Conservation (phyloP, 176 grass and related monocot species). For the Typha latifolia region DNA sequence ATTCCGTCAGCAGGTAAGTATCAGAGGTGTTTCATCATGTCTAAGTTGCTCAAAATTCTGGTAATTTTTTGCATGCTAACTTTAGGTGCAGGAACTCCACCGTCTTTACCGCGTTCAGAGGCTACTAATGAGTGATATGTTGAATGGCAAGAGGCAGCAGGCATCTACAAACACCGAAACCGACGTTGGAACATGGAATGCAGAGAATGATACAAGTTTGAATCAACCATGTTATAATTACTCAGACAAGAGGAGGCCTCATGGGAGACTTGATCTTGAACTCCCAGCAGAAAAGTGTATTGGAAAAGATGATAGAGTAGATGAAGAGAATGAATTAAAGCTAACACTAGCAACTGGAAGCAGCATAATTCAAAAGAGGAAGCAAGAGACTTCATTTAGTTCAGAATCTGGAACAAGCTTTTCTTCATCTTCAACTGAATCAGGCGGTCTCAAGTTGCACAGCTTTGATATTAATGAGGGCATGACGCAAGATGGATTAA, state of each 20-base stretch:
- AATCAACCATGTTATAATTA: conserved; percentile 8
- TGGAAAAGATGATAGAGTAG: background rate
- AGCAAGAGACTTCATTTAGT: conserved; percentile 35
- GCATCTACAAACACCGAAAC: background rate
- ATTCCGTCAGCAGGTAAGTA: conserved; percentile 64
- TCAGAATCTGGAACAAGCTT: conserved; percentile 42
- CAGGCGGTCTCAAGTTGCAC: background rate
- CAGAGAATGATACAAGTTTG: background rate
- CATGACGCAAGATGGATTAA: conserved; percentile 46
- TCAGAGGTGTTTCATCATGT: background rate
- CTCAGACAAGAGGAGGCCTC: conserved; percentile 8
- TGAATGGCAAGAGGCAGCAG: conserved; percentile 9
- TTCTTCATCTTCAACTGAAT: conserved; percentile 42
- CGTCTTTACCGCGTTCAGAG: conserved; percentile 50
- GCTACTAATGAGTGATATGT: conserved; percentile 48
- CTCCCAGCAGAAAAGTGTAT: background rate
- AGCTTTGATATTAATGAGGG: background rate
- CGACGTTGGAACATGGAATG: background rate
- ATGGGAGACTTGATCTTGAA: background rate
- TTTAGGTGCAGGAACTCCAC: conserved; percentile 66
- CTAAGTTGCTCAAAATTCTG: background rate
- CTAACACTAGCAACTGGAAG: conserved; percentile 55
- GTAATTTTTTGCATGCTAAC: background rate
- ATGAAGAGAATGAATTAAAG: conserved; percentile 50
- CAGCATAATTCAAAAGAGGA: conserved; percentile 14